These are phyloP conservation scores for Eucalyptus cloeziana DNA, from an alignment of 345 rosid species.

Conservation along the genomic window DNA sequence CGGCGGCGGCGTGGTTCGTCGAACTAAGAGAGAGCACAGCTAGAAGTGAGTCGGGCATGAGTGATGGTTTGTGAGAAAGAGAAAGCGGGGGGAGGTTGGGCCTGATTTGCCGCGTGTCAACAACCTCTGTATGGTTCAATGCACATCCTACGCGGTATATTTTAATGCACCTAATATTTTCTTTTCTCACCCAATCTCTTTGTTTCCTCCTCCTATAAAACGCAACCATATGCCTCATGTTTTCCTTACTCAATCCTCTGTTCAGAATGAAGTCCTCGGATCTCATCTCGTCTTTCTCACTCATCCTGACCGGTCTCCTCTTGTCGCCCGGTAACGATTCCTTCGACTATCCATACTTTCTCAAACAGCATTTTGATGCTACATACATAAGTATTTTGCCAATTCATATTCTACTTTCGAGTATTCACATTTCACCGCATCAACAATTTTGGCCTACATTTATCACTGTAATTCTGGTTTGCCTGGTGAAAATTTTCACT, in stretches of 20 bases:
- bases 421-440: neutral
- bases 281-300: neutral
- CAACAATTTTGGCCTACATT: neutral
- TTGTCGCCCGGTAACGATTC: constrained; percentile 3
- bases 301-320: neutral
- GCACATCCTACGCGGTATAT: neutral
- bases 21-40: neutral
- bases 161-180: too few relatives aligned
- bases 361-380: neutral
- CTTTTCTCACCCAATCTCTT: neutral
- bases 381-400: neutral
- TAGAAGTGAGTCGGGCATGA: neutral
- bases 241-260: too few relatives aligned
- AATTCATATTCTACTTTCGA: neutral
- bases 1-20: neutral
- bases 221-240: neutral
- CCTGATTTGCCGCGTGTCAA: neutral
- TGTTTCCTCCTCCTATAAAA: neutral
- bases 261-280: neutral
- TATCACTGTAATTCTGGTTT: neutral
- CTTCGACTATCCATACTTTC: too few relatives aligned
- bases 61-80: neutral
- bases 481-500: neutral
- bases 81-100: neutral
- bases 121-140: too few relatives aligned